Conservation (phyloP, 2,329 filamentous ascomycete genomes). For the Trichophyton schoenleinii region DNA sequence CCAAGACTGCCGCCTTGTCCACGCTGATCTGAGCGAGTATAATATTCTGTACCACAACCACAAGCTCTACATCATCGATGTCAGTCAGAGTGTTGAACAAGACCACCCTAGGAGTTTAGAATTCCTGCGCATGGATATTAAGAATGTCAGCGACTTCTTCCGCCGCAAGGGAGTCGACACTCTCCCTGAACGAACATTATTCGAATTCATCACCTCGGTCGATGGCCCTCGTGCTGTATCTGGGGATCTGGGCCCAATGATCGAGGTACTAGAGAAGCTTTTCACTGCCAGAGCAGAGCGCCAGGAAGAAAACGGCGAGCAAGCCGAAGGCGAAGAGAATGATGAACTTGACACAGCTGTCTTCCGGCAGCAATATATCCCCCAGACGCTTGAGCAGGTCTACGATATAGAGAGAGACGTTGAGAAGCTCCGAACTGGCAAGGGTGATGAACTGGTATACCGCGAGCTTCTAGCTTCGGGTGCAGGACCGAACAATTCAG, state of each 20-base stretch:
- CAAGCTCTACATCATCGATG: constrained; percentile 86
- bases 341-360: constrained; percentile 77
- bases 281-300: constrained; percentile 44
- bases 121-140: constrained; percentile 96
- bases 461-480: constrained; percentile 67
- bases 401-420: constrained; percentile 91
- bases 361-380: constrained; percentile 92
- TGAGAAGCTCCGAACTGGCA: constrained; percentile 59
- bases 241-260: constrained; percentile 43
- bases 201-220: constrained; percentile 62
- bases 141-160: constrained; percentile 93
- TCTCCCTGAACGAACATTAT: constrained; percentile 65
- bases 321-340: constrained; percentile 37
- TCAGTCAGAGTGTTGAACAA: constrained; percentile 93
- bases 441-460: constrained; percentile 70
- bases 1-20: constrained; percentile 79
- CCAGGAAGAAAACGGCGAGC: constrained; percentile 35
- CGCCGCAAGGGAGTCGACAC: constrained; percentile 69
- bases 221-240: constrained; percentile 35
- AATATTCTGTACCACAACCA: constrained; percentile 82
- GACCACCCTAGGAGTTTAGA: constrained; percentile 87
- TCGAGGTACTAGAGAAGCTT: constrained; percentile 51
- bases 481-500: constrained; percentile 22
- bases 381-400: constrained; percentile 87
- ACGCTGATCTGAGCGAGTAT: constrained; percentile 96